Percentiles rank a stretch among this genome's conserved stretches.
Evolutionary conservation across 345 rosid genomes (phyloP).

Genomic region (Geranium brycei): DNA sequence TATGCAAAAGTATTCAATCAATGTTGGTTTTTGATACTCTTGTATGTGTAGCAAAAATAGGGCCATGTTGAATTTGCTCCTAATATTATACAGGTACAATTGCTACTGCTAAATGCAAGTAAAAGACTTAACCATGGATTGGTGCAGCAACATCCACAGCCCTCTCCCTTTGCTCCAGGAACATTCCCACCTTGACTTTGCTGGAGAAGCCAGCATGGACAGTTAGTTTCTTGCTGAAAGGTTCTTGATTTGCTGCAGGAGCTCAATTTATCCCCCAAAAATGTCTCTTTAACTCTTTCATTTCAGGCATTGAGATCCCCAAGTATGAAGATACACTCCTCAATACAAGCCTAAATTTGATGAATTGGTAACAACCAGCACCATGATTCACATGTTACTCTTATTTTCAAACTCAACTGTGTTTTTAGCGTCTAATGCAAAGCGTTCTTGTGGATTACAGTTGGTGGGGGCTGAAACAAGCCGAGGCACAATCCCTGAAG

Average conservation of each 20-base stretch:
- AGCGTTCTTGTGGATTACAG: constrained; percentile 20
- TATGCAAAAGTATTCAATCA: not conserved
- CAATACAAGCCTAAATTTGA: constrained; percentile 91
- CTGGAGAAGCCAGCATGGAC: not conserved
- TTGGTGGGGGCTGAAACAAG: constrained; percentile 88
- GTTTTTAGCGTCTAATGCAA: not conserved
- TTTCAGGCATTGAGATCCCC: constrained; percentile 75
- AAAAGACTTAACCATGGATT: no score
- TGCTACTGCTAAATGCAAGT: no score
- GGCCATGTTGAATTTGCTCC: not conserved
- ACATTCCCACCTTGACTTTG: constrained; percentile 17
- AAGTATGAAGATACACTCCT: constrained; percentile 85
- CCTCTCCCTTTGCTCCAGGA: no score
- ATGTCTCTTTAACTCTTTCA: not conserved
- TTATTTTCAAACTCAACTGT: no score
- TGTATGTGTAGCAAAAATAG: no score
- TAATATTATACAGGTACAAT: no score
- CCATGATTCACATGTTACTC: not conserved
- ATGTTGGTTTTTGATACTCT: not conserved
- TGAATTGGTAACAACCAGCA: constrained; percentile 36
- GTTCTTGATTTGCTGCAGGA: no score
- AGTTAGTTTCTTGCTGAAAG: no score
- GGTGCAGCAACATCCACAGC: no score
- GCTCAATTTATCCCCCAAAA: no score
- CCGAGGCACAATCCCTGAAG: constrained; percentile 67